Evolutionary conservation across 805 yeast species (phyloP).

Genomic region (Wickerhamomyces queroliae): DNA sequence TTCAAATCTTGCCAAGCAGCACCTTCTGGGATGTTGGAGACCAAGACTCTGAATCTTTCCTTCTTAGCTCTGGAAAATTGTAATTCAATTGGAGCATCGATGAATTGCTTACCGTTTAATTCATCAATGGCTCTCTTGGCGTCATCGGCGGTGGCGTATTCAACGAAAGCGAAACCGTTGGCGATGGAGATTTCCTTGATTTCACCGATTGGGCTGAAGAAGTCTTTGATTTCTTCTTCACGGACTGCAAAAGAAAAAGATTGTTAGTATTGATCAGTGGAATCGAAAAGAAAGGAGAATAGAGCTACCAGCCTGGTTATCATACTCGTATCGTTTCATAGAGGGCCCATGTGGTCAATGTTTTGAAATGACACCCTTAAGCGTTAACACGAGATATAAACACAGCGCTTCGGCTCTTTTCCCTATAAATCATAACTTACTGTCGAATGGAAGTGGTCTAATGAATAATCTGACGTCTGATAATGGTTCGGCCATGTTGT

Average conservation of each 20-base stretch:
- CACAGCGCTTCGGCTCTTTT: too few species aligned
- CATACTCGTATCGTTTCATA: too few species aligned
- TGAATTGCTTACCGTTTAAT: constrained; percentile 66
- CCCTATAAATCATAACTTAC: too few species aligned
- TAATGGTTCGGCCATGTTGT: constrained; percentile 20
- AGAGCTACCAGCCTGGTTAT: not conserved
- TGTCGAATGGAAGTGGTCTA: constrained; percentile 57
- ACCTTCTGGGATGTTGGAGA: constrained; percentile 66
- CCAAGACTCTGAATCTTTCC: constrained; percentile 69
- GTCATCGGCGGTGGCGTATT: constrained; percentile 66
- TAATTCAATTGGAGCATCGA: constrained; percentile 42
- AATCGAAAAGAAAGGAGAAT: not conserved
- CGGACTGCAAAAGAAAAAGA: constrained; percentile 20
- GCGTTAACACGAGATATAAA: too few species aligned
- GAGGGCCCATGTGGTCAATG: too few species aligned
- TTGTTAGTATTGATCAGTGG: constrained; percentile 7
- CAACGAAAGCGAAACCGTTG: constrained; percentile 88
- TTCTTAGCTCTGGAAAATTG: constrained; percentile 38
- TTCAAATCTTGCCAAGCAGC: constrained; percentile 86
- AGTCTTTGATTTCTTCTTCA: constrained; percentile 61
- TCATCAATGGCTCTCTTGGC: constrained; percentile 73
- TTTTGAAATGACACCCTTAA: too few species aligned
- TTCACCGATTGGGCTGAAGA: constrained; percentile 62
- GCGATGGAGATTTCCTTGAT: constrained; percentile 61
- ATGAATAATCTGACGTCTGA: constrained; percentile 46